These are phyloP conservation scores for Hericium coralloides DNA, from an alignment of 768 basidiomycete genomes.

Conservation along the genomic window DNA sequence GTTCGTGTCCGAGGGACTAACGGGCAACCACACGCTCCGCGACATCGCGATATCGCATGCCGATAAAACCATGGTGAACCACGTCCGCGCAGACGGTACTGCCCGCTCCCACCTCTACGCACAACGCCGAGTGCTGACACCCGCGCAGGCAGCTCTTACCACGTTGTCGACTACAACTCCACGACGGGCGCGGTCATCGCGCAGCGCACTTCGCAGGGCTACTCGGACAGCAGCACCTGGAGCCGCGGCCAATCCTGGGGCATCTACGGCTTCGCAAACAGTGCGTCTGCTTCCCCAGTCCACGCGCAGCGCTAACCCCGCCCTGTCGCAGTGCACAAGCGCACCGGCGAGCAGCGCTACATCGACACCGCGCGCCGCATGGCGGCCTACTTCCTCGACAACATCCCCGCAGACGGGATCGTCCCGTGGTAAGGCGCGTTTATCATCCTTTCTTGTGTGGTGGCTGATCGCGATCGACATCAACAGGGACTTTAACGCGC, in stretches of 20 bases:
- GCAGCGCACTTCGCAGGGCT: slow-evolving; percentile 55
- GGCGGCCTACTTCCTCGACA: slow-evolving; percentile 51
- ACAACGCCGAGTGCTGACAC: background rate
- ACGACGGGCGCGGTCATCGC: slow-evolving; percentile 52
- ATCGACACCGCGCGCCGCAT: slow-evolving; percentile 50
- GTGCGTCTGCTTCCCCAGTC: slow-evolving; percentile 28
- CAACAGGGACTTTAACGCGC: slow-evolving; percentile 66
- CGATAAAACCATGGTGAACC: slow-evolving; percentile 57
- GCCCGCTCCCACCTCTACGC: background rate
- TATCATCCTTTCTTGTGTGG: background rate
- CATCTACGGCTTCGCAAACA: slow-evolving; percentile 60
- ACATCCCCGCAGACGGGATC: slow-evolving; percentile 50
- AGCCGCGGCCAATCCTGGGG: slow-evolving; percentile 68
- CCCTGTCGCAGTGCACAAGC: slow-evolving; percentile 42
- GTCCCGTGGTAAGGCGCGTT: slow-evolving; percentile 48
- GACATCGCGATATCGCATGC: slow-evolving; percentile 58
- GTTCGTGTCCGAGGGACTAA: slow-evolving; percentile 49
- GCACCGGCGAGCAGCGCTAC: slow-evolving; percentile 41
- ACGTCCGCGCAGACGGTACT: slow-evolving; percentile 55
- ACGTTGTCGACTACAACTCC: slow-evolving; percentile 59
- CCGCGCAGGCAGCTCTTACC: slow-evolving; percentile 26
- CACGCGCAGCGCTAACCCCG: background rate
- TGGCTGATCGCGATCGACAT: background rate
- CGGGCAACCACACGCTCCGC: slow-evolving; percentile 47
- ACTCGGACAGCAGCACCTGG: slow-evolving; percentile 58